Conservation (phyloP, 2,329 filamentous ascomycete genomes). For the Fusarium sp. region DNA sequence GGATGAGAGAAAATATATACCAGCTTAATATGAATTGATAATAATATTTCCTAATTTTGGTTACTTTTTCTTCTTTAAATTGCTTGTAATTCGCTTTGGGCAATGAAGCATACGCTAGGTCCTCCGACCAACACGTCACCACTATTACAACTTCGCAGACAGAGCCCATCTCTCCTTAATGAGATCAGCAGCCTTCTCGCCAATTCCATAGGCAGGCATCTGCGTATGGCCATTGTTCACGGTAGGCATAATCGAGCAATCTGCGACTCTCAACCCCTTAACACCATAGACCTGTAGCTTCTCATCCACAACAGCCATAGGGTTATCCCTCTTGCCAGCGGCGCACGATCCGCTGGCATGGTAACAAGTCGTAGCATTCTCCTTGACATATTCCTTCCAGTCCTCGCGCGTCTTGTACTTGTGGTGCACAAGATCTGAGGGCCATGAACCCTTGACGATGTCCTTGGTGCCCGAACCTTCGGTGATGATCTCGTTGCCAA, state of each 20-base stretch:
- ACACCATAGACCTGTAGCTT: slow-evolving; percentile 64
- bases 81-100: neutral
- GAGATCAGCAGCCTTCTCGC: slow-evolving; percentile 61
- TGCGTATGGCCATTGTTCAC: slow-evolving; percentile 61
- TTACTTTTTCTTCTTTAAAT: neutral
- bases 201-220: slow-evolving; percentile 68
- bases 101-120: neutral
- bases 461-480: slow-evolving; percentile 67
- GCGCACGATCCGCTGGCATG: slow-evolving; percentile 46
- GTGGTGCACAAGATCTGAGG: slow-evolving; percentile 62
- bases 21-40: neutral
- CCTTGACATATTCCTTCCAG: slow-evolving; percentile 66
- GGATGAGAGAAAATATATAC: neutral
- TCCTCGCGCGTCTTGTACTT: slow-evolving; percentile 59
- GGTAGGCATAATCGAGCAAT: slow-evolving; percentile 63
- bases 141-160: neutral
- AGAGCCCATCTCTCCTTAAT: slow-evolving; percentile 53
- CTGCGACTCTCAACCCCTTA: slow-evolving; percentile 62
- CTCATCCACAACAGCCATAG: slow-evolving; percentile 64
- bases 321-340: slow-evolving; percentile 55
- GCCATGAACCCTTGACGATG: slow-evolving; percentile 70
- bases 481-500: slow-evolving; percentile 69
- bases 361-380: slow-evolving; percentile 68
- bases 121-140: neutral
- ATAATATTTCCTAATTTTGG: neutral